Evolutionary conservation across 2,329 filamentous ascomycete genomes (phyloP).

Genomic region (Cylindrodendrum hubeiense): DNA sequence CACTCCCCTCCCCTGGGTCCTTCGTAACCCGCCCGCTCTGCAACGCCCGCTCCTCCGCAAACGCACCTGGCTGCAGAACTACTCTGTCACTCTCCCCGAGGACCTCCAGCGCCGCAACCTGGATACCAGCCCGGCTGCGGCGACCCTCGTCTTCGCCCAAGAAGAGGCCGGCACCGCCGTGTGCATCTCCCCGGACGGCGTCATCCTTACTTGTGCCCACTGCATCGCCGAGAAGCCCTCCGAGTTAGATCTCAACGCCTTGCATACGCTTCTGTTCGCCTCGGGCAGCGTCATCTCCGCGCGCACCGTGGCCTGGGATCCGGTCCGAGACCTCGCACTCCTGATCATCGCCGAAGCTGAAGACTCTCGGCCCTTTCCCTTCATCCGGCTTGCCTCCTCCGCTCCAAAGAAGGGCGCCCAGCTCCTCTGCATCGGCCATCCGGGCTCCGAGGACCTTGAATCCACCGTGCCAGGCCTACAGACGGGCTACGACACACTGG

Average conservation of each 20-base stretch:
- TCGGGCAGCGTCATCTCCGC: conserved; percentile 54
- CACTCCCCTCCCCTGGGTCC: conserved; percentile 8
- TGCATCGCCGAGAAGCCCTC: conserved; percentile 58
- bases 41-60: neutral
- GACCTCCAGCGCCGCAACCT: conserved; percentile 17
- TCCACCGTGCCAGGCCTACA: conserved; percentile 45
- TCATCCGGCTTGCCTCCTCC: conserved; percentile 25
- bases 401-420: conserved; percentile 34
- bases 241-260: conserved; percentile 46
- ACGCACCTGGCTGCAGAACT: conserved; percentile 23
- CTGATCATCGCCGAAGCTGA: conserved; percentile 53
- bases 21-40: conserved; percentile 5
- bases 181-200: conserved; percentile 58
- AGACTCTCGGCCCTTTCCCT: conserved; percentile 37
- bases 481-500: conserved; percentile 61
- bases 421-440: conserved; percentile 52
- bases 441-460: conserved; percentile 59
- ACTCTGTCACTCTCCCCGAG: conserved; percentile 31
- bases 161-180: conserved; percentile 64
- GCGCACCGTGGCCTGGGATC: conserved; percentile 56
- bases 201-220: conserved; percentile 64
- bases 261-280: conserved; percentile 58
- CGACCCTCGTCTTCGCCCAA: conserved; percentile 61
- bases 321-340: conserved; percentile 59
- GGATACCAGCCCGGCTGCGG: conserved; percentile 22